Conservation (phyloP, 108 stramenopile genomes). For the Pseudonitzschia multistriata region DNA sequence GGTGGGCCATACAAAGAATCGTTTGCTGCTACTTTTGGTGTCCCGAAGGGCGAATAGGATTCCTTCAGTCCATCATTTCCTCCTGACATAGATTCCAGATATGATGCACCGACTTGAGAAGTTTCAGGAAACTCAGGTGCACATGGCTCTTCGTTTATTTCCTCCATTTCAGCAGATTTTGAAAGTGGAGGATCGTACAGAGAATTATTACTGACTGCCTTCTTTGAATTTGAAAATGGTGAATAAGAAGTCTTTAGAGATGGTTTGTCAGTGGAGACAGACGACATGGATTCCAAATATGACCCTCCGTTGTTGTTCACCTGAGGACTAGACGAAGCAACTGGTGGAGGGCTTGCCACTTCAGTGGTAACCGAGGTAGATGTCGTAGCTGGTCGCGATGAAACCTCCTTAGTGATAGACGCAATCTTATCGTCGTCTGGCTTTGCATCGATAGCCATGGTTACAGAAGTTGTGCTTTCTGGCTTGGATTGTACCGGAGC, state of each 20-base stretch:
- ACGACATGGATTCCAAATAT: slow-evolving; percentile 11
- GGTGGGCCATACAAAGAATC: slow-evolving; percentile 16
- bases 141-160: not conserved
- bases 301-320: not conserved
- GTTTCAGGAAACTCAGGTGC: not conserved
- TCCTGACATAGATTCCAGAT: slow-evolving; percentile 15
- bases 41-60: slow-evolving; percentile 11
- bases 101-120: not conserved
- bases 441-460: slow-evolving; percentile 6
- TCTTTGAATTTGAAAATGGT: slow-evolving; percentile 3
- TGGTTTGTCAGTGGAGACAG: not conserved
- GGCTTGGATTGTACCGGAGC: slow-evolving; percentile 1
- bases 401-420: not conserved
- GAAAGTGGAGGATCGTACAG: not conserved
- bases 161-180: not conserved
- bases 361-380: not conserved
- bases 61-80: not conserved
- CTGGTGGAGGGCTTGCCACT: not conserved
- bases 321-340: not conserved
- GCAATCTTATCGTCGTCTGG: not conserved
- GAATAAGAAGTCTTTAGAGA: slow-evolving; percentile 9
- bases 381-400: not conserved
- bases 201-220: not conserved
- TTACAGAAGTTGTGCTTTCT: slow-evolving; percentile 1
- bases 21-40: not conserved